Evolutionary conservation across 768 basidiomycete genomes (phyloP).

Genomic region (Candolleomyces eurysporus): DNA sequence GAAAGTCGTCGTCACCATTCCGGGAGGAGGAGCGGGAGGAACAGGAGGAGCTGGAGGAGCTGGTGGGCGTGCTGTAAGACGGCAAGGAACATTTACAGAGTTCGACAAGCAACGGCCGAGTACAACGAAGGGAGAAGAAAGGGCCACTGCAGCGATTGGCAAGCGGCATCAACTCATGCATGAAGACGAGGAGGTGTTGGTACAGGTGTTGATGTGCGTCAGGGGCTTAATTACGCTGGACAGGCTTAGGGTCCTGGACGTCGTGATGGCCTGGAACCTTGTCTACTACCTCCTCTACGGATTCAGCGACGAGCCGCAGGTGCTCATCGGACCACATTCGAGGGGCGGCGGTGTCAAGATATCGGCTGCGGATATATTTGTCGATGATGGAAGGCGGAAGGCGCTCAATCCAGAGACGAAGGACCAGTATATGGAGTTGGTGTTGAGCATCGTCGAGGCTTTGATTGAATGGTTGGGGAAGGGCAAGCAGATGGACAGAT

Average conservation of each 20-base stretch:
- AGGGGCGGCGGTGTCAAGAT: too few relatives aligned
- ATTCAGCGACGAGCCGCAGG: not conserved
- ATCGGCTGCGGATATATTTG: too few relatives aligned
- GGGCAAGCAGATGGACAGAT: constrained; percentile 20
- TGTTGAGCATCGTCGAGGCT: constrained; percentile 24
- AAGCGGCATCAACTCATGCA: constrained; percentile 1
- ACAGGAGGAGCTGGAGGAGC: constrained; percentile 19
- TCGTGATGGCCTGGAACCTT: constrained; percentile 28
- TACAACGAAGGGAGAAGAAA: not conserved
- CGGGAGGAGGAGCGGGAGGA: not conserved
- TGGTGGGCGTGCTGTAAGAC: not conserved
- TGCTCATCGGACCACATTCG: not conserved
- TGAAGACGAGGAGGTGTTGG: constrained; percentile 19
- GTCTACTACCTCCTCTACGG: constrained; percentile 24
- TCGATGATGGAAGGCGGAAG: not conserved
- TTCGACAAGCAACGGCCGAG: too few relatives aligned
- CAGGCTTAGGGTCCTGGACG: constrained; percentile 21
- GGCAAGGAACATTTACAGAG: too few relatives aligned
- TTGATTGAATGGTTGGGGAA: constrained; percentile 23
- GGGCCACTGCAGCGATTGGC: constrained; percentile 4
- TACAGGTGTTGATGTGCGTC: constrained; percentile 26
- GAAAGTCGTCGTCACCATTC: not conserved
- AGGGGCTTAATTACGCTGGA: constrained; percentile 21
- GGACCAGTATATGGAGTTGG: constrained; percentile 19
- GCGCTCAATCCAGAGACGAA: constrained; percentile 8